These are phyloP conservation scores for Lipomyces sp. DNA, from an alignment of 805 yeast species.

Conservation along the genomic window DNA sequence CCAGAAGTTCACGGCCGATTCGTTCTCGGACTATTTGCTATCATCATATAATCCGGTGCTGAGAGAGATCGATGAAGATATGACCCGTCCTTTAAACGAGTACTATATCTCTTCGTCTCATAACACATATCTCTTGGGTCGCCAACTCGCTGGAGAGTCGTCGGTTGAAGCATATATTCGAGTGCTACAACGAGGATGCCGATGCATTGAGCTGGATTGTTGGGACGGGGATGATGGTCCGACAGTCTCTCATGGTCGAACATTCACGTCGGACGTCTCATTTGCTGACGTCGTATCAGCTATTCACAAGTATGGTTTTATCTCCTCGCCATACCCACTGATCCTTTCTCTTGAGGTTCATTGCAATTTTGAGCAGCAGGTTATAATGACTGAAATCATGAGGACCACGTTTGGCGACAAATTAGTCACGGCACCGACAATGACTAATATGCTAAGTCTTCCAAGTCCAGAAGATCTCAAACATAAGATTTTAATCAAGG, in stretches of 20 bases:
- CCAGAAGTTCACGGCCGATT: conserved; percentile 39
- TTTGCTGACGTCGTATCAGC: conserved; percentile 71
- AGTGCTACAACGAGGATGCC: conserved; percentile 87
- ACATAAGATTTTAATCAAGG: conserved; percentile 75
- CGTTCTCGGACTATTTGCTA: conserved; percentile 51
- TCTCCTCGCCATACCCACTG: conserved; percentile 83
- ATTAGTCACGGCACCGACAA: conserved; percentile 53
- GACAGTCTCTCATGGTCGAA: conserved; percentile 85
- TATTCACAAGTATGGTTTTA: conserved; percentile 83
- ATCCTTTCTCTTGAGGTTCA: conserved; percentile 84
- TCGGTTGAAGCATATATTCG: conserved; percentile 88
- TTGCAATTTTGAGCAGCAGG: conserved; percentile 72
- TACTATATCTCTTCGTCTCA: conserved; percentile 93
- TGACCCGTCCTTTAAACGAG: conserved; percentile 73
- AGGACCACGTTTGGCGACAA: conserved; percentile 63
- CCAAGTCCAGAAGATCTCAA: conserved; percentile 79
- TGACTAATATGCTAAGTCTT: conserved; percentile 45
- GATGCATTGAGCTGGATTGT: conserved; percentile 92
- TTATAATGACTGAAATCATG: conserved; percentile 58
- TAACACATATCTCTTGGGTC: conserved; percentile 86
- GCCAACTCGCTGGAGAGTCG: conserved; percentile 85
- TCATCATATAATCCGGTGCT: conserved; percentile 41
- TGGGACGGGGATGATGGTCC: conserved; percentile 84
- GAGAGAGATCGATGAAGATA: conserved; percentile 47
- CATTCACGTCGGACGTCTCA: conserved; percentile 76